Base-by-base conservation (phyloP, 108 stramenopile species). In the Nitzschia putrida region DNA sequence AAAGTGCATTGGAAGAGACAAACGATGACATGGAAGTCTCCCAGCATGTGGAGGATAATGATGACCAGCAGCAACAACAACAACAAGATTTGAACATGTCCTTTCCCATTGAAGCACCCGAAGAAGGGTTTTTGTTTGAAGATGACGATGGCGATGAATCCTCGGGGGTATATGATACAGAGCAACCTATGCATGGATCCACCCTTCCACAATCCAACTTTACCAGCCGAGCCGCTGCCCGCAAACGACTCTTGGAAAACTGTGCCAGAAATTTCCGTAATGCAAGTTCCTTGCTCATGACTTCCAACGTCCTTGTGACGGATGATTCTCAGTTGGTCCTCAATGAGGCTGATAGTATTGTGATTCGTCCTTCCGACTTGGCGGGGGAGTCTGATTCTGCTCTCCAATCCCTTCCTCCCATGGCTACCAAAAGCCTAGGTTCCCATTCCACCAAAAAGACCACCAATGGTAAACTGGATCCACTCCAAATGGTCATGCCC, bases 81-180 rank as follows among this genome's bases (percentile, higher is more conserved):
- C 14, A 49, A 49, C n/a, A 49, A 49, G 47, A 49, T 44, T 47
- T 63, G 42, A 39, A 63, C 22, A 7, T 63, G 8, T 45, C 44
- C 8, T 63, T 63, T 47, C 61, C 61, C n/a, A 2, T 40, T 45
- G 43, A 23, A 20, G 44, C 38, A 1, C 44, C 47, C n/a, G 47
- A 44, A 24, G 61, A 63, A 21, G 61, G 61, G 44, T 63, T 63
- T 25, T 24, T 63, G 22, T 63, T 63, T 63, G 61, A 63, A 2
- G 61, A 63, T 12, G 40, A 38, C 21, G 24, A 40, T 39, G 29
- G 39, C 13, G 58, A 49, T 1, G 47, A 16, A 16, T 18, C 14
- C 3, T 16, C 47, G 6, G 14, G 18, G 3, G 47, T 18, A 1
- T 16, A 49, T 18, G 47, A 49, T 18, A 6, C 4, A 2, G 47